Conservation (phyloP, 1,284 basidiomycete species). For the Hemileia vastatrix region DNA sequence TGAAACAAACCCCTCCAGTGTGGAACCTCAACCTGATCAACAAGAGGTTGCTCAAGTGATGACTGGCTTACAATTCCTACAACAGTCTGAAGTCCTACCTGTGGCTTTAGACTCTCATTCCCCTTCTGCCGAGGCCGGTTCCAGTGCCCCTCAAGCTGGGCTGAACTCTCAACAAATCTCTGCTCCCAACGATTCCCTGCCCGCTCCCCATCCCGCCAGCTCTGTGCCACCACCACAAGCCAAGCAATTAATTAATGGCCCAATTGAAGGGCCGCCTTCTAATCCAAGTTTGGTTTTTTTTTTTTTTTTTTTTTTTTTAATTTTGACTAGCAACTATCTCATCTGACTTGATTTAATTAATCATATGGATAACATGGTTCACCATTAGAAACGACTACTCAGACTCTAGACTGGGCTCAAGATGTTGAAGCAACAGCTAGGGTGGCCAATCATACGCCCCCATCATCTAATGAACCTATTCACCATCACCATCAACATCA, state of each 20-base stretch:
- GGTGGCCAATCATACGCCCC: neutral
- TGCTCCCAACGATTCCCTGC: neutral
- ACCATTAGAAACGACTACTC: slow-evolving; percentile 13
- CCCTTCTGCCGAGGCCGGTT: neutral
- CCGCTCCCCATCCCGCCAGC: neutral
- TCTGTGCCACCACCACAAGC: neutral
- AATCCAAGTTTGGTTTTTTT: neutral
- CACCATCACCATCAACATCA: neutral
- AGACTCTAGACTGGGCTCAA: slow-evolving; percentile 22
- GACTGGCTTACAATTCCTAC: too few relatives aligned
- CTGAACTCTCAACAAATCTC: neutral
- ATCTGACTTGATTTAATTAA: slow-evolving; percentile 9
- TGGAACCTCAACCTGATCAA: slow-evolving; percentile 11
- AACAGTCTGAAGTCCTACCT: slow-evolving; percentile 20
- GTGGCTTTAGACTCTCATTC: too few relatives aligned
- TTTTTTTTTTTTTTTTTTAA: too few relatives aligned
- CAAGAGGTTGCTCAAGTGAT: too few relatives aligned
- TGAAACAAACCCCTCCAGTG: neutral
- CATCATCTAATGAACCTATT: too few relatives aligned
- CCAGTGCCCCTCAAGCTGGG: neutral
- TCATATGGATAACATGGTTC: slow-evolving; percentile 5
- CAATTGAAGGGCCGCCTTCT: slow-evolving; percentile 1
- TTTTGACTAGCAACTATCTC: neutral
- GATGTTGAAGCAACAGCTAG: slow-evolving; percentile 13
- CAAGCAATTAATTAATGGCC: neutral